Evolutionary conservation across 2,329 filamentous ascomycete genomes (phyloP).

Genomic region (Emergomyces pasteurianus): DNA sequence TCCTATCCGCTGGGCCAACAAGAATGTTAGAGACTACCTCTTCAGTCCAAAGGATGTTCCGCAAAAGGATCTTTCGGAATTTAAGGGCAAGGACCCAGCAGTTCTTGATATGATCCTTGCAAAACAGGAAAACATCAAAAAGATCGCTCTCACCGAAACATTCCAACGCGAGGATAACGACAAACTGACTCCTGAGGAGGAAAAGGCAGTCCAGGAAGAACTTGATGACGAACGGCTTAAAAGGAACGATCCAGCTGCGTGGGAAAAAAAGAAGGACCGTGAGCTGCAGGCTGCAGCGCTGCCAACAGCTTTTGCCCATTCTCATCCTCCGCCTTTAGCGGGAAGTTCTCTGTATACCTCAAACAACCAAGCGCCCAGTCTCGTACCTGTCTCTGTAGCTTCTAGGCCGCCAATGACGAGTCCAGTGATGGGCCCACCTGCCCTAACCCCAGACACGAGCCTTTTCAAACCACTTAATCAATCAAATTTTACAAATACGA

Average conservation of each 20-base stretch:
- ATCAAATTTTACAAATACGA: neutral
- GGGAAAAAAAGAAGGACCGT: conserved; percentile 11
- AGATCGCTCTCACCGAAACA: conserved; percentile 56
- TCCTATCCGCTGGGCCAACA: conserved; percentile 53
- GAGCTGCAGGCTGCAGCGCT: neutral
- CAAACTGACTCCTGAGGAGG: conserved; percentile 50
- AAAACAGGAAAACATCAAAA: conserved; percentile 17
- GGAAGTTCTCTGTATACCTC: neutral
- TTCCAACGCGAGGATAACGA: conserved; percentile 59
- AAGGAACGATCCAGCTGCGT: conserved; percentile 26
- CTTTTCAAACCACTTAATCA: neutral
- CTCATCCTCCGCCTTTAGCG: neutral
- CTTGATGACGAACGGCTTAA: conserved; percentile 29
- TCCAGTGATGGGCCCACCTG: conserved; percentile 13
- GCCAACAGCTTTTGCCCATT: neutral
- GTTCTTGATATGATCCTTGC: conserved; percentile 48
- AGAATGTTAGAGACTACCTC: conserved; percentile 45
- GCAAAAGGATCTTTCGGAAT: conserved; percentile 41
- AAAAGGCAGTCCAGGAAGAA: conserved; percentile 40
- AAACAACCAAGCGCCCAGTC: neutral
- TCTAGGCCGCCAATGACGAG: conserved; percentile 3
- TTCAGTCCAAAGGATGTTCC: conserved; percentile 42
- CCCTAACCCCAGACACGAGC: conserved; percentile 16
- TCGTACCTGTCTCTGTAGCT: neutral
- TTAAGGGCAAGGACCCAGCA: conserved; percentile 46